Evolutionary conservation across 352 stramenopile species (phyloP), one percentile per base, ranked within the genome.

Genomic region (Phytophthora rubi): DNA sequence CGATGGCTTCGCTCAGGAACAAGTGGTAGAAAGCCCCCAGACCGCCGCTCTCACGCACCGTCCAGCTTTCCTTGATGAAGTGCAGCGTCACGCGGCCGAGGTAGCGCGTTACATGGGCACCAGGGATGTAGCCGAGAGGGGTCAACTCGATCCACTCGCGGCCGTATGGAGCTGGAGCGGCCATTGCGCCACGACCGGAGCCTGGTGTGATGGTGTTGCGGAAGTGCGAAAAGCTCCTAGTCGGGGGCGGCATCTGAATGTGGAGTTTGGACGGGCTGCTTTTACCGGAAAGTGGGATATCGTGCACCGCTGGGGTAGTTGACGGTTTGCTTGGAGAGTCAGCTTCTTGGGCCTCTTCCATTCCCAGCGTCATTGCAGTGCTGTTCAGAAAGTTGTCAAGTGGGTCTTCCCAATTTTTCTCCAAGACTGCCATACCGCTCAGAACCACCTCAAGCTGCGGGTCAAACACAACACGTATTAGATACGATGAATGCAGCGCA

Each of bases 61-160:
- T 94, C 89, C 89, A 96, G 57, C 87, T 95, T 66, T 97, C 90
- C 66, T 95, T 95, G 69, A 97, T 96, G 33, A 97, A 97, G 66
- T 97, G 90, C 37, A 97, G 67, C 56, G 90, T 96, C 53, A 97
- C 89, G 48, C 89, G 88, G 21, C 90, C 90, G 4, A 96, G 76
- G 52, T 96, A 97, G 7, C 86, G 71, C 4, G 76, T 82, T 30
- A 96, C 86, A 28, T 86, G 83, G 26, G 86, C 86, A 3, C 79
- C 74, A 15, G 85, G 82, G 33, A 96, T 93, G 68, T 93, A 93
- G 23, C 82, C 86, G 10, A 96, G 75, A 9, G 88, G 88, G 13
- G 88, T 96, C 35, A 96, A 67, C 66, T 96, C 86, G 48, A 96
- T 94, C 86, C 88, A 94, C 51, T 96, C 88, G 21, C 84, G 86